A percentile compares a stretch with the other conserved stretches of the same genome.
These are phyloP conservation scores for Lasiodiplodia theobromae DNA, from an alignment of 2,329 filamentous ascomycete genomes.

Conservation along the genomic window DNA sequence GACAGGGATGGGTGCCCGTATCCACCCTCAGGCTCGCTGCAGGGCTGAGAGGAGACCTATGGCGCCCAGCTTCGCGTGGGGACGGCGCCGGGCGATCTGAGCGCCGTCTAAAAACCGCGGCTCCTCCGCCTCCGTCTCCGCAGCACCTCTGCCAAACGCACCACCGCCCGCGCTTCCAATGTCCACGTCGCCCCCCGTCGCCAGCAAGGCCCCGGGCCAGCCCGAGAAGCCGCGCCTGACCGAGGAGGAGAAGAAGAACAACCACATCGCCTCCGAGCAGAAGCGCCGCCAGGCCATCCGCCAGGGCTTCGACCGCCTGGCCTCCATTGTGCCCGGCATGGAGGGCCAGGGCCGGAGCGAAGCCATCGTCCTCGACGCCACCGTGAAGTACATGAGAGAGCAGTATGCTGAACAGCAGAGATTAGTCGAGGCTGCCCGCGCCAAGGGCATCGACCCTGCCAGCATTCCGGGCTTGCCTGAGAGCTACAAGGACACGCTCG, in stretches of 20 bases:
- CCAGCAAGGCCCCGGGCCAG: slow-evolving; percentile 8
- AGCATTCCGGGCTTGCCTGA: slow-evolving; percentile 27
- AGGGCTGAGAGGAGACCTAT: slow-evolving; percentile 17
- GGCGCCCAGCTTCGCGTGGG: slow-evolving; percentile 19
- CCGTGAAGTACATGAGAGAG: slow-evolving; percentile 53
- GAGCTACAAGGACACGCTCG: slow-evolving; percentile 26
- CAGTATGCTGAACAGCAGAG: slow-evolving; percentile 47
- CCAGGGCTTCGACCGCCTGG: slow-evolving; percentile 82
- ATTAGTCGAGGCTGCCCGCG: slow-evolving; percentile 38
- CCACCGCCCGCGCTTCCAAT: slow-evolving; percentile 13
- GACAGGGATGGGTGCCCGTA: slow-evolving; percentile 29
- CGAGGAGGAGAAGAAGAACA: slow-evolving; percentile 75
- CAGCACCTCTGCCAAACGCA: slow-evolving; percentile 2
- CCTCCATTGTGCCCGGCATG: slow-evolving; percentile 79
- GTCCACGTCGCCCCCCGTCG: slow-evolving; percentile 26
- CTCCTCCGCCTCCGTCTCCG: slow-evolving; percentile 17
- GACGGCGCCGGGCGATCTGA: slow-evolving; percentile 22
- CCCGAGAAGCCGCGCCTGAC: slow-evolving; percentile 69
- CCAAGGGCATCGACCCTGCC: slow-evolving; percentile 21
- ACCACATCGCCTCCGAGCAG: slow-evolving; percentile 73
- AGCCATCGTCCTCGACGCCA: slow-evolving; percentile 75
- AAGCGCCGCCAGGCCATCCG: slow-evolving; percentile 78
- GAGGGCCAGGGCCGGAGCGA: slow-evolving; percentile 86
- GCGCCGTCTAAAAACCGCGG: slow-evolving; percentile 11
- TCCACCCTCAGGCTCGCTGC: slow-evolving; percentile 25